phyloP scores from a whole-genome alignment of 495 filamentous ascomycete genomes.

The Podospora pseudocomata region DNA sequence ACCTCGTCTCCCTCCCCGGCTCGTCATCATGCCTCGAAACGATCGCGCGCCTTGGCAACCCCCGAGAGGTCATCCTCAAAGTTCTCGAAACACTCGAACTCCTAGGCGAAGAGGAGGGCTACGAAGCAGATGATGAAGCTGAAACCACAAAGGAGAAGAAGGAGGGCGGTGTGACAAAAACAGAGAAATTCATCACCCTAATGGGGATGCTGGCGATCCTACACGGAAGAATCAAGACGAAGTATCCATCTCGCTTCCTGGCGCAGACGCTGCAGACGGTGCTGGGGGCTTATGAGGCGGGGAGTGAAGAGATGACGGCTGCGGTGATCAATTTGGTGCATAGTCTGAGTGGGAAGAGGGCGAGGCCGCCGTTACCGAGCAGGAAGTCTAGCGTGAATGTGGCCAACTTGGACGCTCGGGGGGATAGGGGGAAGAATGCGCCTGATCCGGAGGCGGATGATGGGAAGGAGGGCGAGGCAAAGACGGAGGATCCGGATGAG shows the following conservation, averaged over 20 bases:
- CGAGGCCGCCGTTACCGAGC: constrained; percentile 70
- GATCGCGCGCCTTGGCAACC: constrained; percentile 79
- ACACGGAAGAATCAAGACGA: constrained; percentile 83
- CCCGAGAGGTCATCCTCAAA: constrained; percentile 88
- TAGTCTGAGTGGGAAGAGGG: constrained; percentile 61
- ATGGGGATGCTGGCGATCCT: constrained; percentile 79
- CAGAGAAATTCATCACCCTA: constrained; percentile 67
- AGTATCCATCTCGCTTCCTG: constrained; percentile 87
- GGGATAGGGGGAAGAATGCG: constrained; percentile 52
- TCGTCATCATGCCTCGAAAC: constrained; percentile 72
- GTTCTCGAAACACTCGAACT: constrained; percentile 66
- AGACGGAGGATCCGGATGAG: constrained; percentile 52
- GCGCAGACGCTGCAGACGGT: constrained; percentile 82
- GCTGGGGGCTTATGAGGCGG: constrained; percentile 61
- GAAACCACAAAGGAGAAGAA: constrained; percentile 13
- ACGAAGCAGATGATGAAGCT: constrained; percentile 28
- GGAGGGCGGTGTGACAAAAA: constrained; percentile 22
- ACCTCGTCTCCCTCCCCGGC: constrained; percentile 73
- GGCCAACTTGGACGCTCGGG: constrained; percentile 43
- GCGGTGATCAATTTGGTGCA: constrained; percentile 73
- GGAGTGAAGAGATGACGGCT: constrained; percentile 58
- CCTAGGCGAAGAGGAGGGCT: constrained; percentile 40
- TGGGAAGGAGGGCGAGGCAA: not conserved
- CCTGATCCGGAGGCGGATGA: constrained; percentile 78
- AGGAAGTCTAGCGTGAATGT: constrained; percentile 61